These are phyloP conservation scores for Arachnomyces sp. DNA, from an alignment of 2,329 filamentous ascomycete genomes.

Conservation along the genomic window DNA sequence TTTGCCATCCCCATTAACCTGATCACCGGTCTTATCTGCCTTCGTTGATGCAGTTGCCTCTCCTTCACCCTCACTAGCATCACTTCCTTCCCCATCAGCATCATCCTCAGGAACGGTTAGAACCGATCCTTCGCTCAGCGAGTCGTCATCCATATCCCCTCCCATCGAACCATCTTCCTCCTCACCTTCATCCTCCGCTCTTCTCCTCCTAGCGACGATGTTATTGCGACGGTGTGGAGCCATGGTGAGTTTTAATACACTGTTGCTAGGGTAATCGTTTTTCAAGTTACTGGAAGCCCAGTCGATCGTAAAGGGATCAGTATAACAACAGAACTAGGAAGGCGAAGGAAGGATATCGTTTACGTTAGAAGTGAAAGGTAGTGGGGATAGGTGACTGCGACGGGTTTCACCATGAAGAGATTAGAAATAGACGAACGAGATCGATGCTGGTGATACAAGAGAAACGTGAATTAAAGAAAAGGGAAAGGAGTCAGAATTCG, in stretches of 20 bases:
- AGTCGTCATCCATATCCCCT: constrained; percentile 52
- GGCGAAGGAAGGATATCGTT: too few relatives aligned
- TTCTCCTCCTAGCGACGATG: constrained; percentile 38
- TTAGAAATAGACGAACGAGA: too few relatives aligned
- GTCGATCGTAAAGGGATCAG: not conserved
- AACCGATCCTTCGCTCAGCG: constrained; percentile 54
- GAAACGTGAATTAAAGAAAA: constrained; percentile 1
- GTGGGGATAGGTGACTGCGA: too few relatives aligned
- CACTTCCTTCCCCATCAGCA: constrained; percentile 52
- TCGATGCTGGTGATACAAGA: too few relatives aligned
- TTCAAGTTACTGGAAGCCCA: constrained; percentile 1
- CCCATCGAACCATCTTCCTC: constrained; percentile 43
- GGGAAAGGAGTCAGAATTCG: not conserved
- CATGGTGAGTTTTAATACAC: constrained; percentile 22
- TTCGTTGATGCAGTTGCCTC: constrained; percentile 31
- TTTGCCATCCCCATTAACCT: constrained; percentile 22
- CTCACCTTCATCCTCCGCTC: constrained; percentile 41
- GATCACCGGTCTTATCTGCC: constrained; percentile 16
- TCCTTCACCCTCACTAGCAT: constrained; percentile 47
- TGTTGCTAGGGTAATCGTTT: too few relatives aligned
- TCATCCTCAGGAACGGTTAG: constrained; percentile 52
- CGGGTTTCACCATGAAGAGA: too few relatives aligned
- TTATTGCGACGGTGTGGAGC: constrained; percentile 35
- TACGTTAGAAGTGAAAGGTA: too few relatives aligned
- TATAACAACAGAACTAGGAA: too few relatives aligned